Evolutionary conservation across 106 monocot genomes (phyloP), one percentile per base, ranked within the genome.

Genomic region (Triglochin maritima): DNA sequence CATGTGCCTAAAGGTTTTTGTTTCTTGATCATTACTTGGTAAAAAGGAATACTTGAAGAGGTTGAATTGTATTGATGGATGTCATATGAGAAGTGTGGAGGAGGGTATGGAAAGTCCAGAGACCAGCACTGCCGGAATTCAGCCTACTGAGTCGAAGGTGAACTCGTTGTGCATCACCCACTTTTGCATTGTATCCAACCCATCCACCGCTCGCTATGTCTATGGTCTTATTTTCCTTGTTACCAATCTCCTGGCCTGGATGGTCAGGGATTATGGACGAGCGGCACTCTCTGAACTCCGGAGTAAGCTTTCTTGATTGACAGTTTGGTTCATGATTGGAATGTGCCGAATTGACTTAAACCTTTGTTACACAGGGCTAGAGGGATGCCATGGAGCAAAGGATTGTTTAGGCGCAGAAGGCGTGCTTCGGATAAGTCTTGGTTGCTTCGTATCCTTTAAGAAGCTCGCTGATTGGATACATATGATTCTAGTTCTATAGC

Each of bases 331-430:
- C n/a, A n/a, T n/a, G n/a, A n/a, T n/a, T n/a, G n/a, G n/a, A n/a
- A n/a, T n/a, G n/a, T n/a, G n/a, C n/a, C n/a, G n/a, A n/a, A n/a
- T n/a, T n/a, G n/a, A n/a, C n/a, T n/a, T n/a, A n/a, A n/a, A n/a
- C n/a, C n/a, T n/a, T n/a, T n/a, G n/a, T n/a, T 5, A 11, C 70
- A 69, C 83, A 94, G 89, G 77, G 66, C 75, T 96, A 4, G 75
- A 85, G 74, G 95, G 83, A 44, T 96, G 87, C 50, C 66, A 84
- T 41, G 90, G 90, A 48, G 81, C 83, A 9, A 60, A 68, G 53
- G 81, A 83, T 59, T 96, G 95, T 69, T 80, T 90, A 60, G 95
- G 95, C 6, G 70, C 90, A 3, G 87, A 88, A 74, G 95, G 95
- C 4, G 95, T 96, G 45, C 85, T 96, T 12, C 80, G 95, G 9